Evolutionary conservation across 164 flowering plant genomes (phyloP).

Genomic region (Akebia trifoliata): DNA sequence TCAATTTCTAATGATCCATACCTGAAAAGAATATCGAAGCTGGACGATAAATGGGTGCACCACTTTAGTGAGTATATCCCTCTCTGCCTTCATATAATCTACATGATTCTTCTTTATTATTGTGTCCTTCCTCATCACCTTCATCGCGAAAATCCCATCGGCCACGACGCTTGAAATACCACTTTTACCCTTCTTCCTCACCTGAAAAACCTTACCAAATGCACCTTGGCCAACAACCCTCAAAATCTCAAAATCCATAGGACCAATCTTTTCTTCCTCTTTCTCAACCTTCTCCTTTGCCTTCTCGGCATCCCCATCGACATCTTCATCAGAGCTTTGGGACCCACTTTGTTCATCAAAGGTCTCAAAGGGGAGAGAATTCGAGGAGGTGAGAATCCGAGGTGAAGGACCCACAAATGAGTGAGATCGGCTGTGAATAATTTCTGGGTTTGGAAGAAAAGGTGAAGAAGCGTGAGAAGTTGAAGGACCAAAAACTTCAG

Average conservation of each 20-base stretch:
- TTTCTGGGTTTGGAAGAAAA: slow-evolving; percentile 35
- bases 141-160: slow-evolving; percentile 85
- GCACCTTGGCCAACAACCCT: slow-evolving; percentile 80
- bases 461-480: slow-evolving; percentile 20
- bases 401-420: slow-evolving; percentile 74
- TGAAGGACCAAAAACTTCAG: slow-evolving; percentile 56
- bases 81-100: slow-evolving; percentile 93
- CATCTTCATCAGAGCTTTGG: slow-evolving; percentile 23
- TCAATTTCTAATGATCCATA: slow-evolving; percentile 10
- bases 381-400: slow-evolving; percentile 25
- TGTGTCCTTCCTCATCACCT: slow-evolving; percentile 87
- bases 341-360: slow-evolving; percentile 16
- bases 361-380: slow-evolving; percentile 22
- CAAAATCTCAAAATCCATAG: slow-evolving; percentile 70
- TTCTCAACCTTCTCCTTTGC: slow-evolving; percentile 7
- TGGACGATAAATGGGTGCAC: slow-evolving; percentile 86
- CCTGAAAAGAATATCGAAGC: slow-evolving; percentile 94
- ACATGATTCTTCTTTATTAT: slow-evolving; percentile 89
- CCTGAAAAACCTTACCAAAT: slow-evolving; percentile 83
- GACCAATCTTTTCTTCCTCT: slow-evolving; percentile 41
- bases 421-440: slow-evolving; percentile 59
- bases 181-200: slow-evolving; percentile 41
- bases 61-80: slow-evolving; percentile 92
- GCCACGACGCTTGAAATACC: slow-evolving; percentile 16
- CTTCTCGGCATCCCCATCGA: not conserved